Evolutionary conservation across 768 basidiomycete genomes (phyloP), one percentile per base, ranked within the genome.

Genomic region (Suillus spraguei): DNA sequence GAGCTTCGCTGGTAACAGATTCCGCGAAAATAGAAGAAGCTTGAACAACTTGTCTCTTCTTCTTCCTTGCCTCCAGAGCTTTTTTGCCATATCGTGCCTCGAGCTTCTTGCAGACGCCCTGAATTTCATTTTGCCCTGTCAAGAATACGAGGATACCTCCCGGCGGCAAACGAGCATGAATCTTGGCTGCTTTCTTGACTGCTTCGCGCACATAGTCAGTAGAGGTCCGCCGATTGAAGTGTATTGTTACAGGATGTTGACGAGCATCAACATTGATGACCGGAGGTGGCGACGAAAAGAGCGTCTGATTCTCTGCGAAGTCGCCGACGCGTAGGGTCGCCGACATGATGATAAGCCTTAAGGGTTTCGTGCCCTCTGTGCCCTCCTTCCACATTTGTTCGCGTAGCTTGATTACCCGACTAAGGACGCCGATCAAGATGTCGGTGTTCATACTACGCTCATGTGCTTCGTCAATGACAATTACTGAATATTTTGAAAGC

Each of bases 401-500:
- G 58, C 97, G 82, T 55, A 99, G 78, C 72, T 89, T 92, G 52
- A 95, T 83, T 2, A 99, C 93, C 42, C 97, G 87, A 71, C 95
- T 97, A n/a, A 99, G 80, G 8, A 98, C 94, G 49, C 97, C 97
- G 63, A 99, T 94, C 46, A 99, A 81, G 58, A 99, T 94, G 74
- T 99, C 97, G 4, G 97, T 99, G 71, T 99, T 99, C 82, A 99
- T 93, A 70, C 95, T 97, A 64, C 97, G 81, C 77, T 99, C 97
- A 75, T 99, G 97, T 0, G 97, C 97, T 75, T 99, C 97, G 66
- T 99, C 97, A 62, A 99, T 92, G 64, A 99, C 90, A 65, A 99
- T 88, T 33, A 97, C 90, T 7, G 93, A 95, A 74, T 99, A 99
- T 74, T 90, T 93, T 50, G 80, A 86, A n/a, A 99, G 81, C n/a